Base-by-base conservation (phyloP, 495 filamentous ascomycete species). In the Aspergillus sparsus region DNA sequence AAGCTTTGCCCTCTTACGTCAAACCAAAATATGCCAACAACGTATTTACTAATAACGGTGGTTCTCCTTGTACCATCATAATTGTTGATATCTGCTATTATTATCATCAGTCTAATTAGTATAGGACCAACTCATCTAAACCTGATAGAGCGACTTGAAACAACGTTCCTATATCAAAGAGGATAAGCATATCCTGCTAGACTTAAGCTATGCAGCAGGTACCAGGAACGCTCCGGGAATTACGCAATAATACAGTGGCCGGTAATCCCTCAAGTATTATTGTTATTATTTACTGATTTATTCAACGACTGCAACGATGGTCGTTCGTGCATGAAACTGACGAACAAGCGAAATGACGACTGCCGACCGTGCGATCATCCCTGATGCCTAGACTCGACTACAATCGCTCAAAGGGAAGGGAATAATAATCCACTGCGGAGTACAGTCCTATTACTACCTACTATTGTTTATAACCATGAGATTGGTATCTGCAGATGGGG, bases 271-370 rank as follows among this genome's bases (percentile, higher is more conserved):
- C 3, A 27, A 3, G 21, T 27, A 27, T 27, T 27, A 27, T 27
- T n/a, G n/a, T n/a, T n/a, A n/a, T 27, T 27, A 27, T 27, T 27
- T 27, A 0, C 55, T 57, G 12, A 1, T 27, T 33, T 16, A 15
- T 21, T 36, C 47, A 41, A 15, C 33, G 36, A 27, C 32, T 34
- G 53, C 13, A 44, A 27, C 54, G 15, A 42, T 27, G 50, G 57
- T 13, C 52, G 16, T 41, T 21, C 36, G 45, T 37, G 50, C 15
- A 36, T 36, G 12, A 36, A 53, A 53, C 39, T 41, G 12, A 42
- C 32, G n/a, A 45, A 42, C 56, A 57, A 57, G 46, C 37, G 60
- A 62, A 42, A 62, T 57, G 39, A 49, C 6, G 47, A 62, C 7
- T 27, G 21, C 21, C 60, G 50, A 60, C 46, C 33, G 31, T 15